Evolutionary conservation across 2,329 filamentous ascomycete species (phyloP), one percentile per base, ranked within the genome.

Genomic region (Didymella segeticola): DNA sequence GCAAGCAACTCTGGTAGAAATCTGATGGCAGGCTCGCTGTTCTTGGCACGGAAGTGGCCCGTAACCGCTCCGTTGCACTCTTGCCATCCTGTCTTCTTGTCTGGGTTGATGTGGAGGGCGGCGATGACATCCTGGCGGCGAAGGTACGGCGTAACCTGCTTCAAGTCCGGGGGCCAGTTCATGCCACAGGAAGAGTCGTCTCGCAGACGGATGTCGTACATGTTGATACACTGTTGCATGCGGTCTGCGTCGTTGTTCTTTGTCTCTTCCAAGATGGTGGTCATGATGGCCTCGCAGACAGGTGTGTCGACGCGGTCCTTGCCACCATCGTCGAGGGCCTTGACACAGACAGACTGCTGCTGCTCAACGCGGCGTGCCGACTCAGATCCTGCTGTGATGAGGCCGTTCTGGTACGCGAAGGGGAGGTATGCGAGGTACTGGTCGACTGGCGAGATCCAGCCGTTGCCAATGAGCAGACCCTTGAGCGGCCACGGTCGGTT

Each of bases 151-250:
- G 86, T 90, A 19, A 99, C 84, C 43, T 83, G 72, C 39, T 77
- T 75, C 68, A 99, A 81, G 76, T 99, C 95, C 60, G 92, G 89
- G 26, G 95, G 95, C 96, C 96, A 99, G 78, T 92, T 93, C 93
- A 96, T 96, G 63, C 95, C 95, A 74, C 95, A 99, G 58, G 88
- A 89, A 4, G 90, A 89, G 6, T 79, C 79, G 75, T 99, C 95
- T 60, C 82, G 87, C 39, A 97, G 82, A 39, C 93, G 90, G 47
- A 98, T 84, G 73, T 99, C 95, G 75, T 99, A 99, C 91, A 98
- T 97, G 78, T 99, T 99, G 72, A 87, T 75, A 75, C 96, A 99
- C 67, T 86, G 74, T 15, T 74, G 67, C 34, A 83, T 73, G 43
- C 82, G 80, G 50, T 83, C 75, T 17, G 80, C 79, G 12, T 78